Conservation (phyloP, 1,139 yeast species). For the Blastobotrys malaysiensis region DNA sequence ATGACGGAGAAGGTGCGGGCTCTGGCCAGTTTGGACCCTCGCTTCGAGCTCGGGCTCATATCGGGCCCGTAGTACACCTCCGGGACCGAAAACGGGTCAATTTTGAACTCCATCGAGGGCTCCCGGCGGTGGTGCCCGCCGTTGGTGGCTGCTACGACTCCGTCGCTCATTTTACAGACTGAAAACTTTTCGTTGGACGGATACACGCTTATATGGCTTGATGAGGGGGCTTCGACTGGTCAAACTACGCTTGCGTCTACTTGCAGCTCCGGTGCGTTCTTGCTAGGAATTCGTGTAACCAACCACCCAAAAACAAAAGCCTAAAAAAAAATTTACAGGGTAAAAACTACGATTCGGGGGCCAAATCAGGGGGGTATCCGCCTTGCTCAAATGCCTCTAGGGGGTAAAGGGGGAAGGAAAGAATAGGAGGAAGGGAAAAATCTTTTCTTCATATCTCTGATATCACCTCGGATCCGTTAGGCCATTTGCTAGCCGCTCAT, state of each 20-base stretch:
- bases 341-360: no score
- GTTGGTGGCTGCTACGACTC: background rate
- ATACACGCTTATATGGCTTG: background rate
- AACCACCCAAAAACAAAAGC: background rate
- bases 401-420: background rate
- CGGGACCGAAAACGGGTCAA: slow-evolving; percentile 61
- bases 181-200: background rate
- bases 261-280: background rate
- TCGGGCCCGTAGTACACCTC: slow-evolving; percentile 68
- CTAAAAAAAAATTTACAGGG: no score
- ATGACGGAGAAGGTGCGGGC: slow-evolving; percentile 27
- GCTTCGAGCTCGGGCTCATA: slow-evolving; percentile 47
- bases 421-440: background rate
- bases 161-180: background rate
- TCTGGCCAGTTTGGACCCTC: slow-evolving; percentile 21
- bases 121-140: slow-evolving; percentile 4
- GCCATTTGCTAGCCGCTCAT: background rate
- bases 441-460: background rate
- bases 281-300: background rate
- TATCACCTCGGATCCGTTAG: background rate
- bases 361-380: background rate
- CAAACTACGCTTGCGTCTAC: background rate
- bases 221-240: background rate
- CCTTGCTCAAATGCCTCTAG: no score
- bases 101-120: slow-evolving; percentile 5